Evolutionary conservation across 805 yeast genomes (phyloP), one percentile per base, ranked within the genome.

Genomic region (Teunomyces atbi): DNA sequence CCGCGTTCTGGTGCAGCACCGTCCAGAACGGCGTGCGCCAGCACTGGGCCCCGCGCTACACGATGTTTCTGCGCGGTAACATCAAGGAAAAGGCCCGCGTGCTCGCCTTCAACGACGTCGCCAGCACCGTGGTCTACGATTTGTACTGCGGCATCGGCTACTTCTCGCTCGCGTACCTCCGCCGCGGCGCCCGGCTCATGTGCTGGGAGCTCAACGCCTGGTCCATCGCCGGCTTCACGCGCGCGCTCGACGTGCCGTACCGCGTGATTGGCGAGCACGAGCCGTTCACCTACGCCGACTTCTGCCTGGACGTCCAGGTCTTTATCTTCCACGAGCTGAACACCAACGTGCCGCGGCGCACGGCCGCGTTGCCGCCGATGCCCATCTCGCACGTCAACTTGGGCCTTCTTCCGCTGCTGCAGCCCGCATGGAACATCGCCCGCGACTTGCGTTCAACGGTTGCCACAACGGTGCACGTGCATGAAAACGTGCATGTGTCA

Each of bases 41-140:
- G 57, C 74, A 77, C 7, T 89, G 96, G 96, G 88, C 92, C 5
- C 96, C 96, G 1, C 61, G 75, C 45, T 84, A 81, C 57, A 87
- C 96, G 1, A 89, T 89, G 96, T 89, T 89, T 60, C 83, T 91
- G 41, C 65, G 96, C 15, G 96, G 96, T 1, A 89, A 89, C 60
- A 79, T 89, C 55, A 85, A 85, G 52, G 96, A 89, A 58, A 89
- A 89, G 61, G 75, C 80, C 11, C 64, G 96, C 16, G 73, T 89
- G 0, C 58, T 87, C 34, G 60, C 61, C 0, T 79, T 68, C 47
- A 37, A 45, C 1, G 57, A 68, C 23, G 61, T 82, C 1, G 43
- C 54, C 7, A 70, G 62, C 10, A 67, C 71, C 0, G 73, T 69
- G 18, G 79, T 85, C 0, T 70, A 86, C 3, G 96, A 89, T 58